A percentile compares a stretch with the other conserved stretches of the same genome.
Evolutionary conservation across 179 eudicot genomes (phyloP).

Genomic region (Nepenthes alata): DNA sequence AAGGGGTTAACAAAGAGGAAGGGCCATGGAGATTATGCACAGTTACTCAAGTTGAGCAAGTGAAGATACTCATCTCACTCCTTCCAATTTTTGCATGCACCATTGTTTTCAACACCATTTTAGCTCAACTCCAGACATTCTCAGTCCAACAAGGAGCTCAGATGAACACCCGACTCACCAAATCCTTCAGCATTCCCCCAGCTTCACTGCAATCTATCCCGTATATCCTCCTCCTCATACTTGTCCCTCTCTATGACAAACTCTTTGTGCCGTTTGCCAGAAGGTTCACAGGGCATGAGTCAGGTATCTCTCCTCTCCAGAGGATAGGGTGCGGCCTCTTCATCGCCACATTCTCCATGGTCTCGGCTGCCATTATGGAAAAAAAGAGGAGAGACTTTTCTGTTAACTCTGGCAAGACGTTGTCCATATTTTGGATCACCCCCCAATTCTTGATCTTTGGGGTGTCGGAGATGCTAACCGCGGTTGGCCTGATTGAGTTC

Average conservation of each 20-base stretch:
- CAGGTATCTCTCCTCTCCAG: slow-evolving; percentile 71
- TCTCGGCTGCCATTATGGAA: slow-evolving; percentile 62
- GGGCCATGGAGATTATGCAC: slow-evolving; percentile 65
- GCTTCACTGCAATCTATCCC: slow-evolving; percentile 94
- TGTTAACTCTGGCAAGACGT: slow-evolving; percentile 4
- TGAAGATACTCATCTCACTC: slow-evolving; percentile 59
- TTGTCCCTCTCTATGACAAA: slow-evolving; percentile 70
- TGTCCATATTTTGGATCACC: slow-evolving; percentile 59
- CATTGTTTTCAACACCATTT: slow-evolving; percentile 69
- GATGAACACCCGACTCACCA: slow-evolving; percentile 55
- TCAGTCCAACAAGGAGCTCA: slow-evolving; percentile 87
- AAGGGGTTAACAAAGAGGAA: slow-evolving; percentile 17
- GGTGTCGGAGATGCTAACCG: slow-evolving; percentile 85
- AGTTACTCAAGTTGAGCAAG: slow-evolving; percentile 69
- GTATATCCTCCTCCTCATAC: slow-evolving; percentile 60
- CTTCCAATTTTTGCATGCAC: slow-evolving; percentile 83
- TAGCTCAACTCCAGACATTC: slow-evolving; percentile 95
- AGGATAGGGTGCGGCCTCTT: slow-evolving; percentile 74
- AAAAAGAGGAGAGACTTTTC: slow-evolving; percentile 28
- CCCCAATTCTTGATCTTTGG: slow-evolving; percentile 84
- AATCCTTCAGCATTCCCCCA: slow-evolving; percentile 63
- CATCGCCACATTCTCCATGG: slow-evolving; percentile 68
- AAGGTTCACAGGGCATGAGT: slow-evolving; percentile 38
- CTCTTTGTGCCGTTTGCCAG: slow-evolving; percentile 62
- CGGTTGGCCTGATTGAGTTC: slow-evolving; percentile 80